Base-by-base conservation (phyloP, 441 rosid species). In the Eugenia klotzschiana region DNA sequence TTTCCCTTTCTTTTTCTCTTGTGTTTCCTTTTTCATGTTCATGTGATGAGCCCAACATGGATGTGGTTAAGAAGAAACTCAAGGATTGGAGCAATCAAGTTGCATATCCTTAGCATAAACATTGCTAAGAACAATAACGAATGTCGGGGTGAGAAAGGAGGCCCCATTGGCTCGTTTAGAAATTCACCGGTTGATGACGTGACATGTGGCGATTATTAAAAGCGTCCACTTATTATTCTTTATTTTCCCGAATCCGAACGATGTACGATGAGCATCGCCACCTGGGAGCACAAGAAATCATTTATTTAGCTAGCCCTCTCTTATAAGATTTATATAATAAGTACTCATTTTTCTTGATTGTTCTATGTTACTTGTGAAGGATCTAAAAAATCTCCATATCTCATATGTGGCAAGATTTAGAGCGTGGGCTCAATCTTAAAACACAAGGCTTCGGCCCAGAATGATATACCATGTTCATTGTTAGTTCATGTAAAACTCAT, bases 121-220 rank as follows among this genome's bases (percentile, higher is more conserved):
- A 22, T 29, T 33, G 25, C 46, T 64, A 6, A 29, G 4, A 60
- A 60, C 2, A 6, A 10, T 16, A 16, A 60, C 22, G 14, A 3
- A 64, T 8, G 15, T 1, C 23, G 41, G n/a, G 46, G 15, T 13
- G 14, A 64, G 25, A 40, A 33, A 64, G 77, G 46, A 64, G 46
- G 46, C n/a, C 2, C 2, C 14, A 6, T 40, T 4, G 23, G 0
- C 25, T 20, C n/a, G 8, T 69, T 37, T 9, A 69, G 46, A 1
- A 6, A 37, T 33, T 11, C 4, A 2, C 37, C 2, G 8, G 25
- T 1, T 0, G 0, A 20, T 69, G 3, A 18, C 14, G 1, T 1
- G 8, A 33, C 4, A 2, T 4, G 14, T 5, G 15, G 10, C 11
- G 1, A 18, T 33, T 20, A 9, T 9, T 2, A 18, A 69, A 69